Percentiles rank a stretch among this genome's conserved stretches.
phyloP scores from a whole-genome alignment of 208 protist genomes.

The Cochliopodium minus region DNA sequence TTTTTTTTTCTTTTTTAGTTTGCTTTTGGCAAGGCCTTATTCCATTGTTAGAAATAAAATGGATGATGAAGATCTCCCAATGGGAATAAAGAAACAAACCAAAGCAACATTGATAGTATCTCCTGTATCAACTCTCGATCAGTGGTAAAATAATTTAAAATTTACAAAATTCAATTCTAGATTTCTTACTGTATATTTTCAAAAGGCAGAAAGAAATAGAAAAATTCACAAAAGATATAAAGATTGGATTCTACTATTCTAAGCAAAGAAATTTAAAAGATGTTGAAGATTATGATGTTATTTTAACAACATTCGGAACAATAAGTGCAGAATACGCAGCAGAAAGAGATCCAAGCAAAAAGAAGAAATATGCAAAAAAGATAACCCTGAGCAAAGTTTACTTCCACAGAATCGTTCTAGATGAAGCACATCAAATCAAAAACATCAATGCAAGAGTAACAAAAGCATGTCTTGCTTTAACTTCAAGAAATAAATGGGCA shows the following conservation, averaged over 20 bases:
- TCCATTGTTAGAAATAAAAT: neutral
- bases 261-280: conserved; percentile 39
- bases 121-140: conserved; percentile 58
- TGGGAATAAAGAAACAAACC: no score
- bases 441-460: conserved; percentile 56
- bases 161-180: no score
- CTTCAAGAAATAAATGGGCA: conserved; percentile 40
- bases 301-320: conserved; percentile 58
- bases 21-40: neutral
- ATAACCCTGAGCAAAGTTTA: conserved; percentile 30
- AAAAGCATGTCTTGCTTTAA: neutral
- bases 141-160: no score
- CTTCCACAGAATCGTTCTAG: conserved; percentile 76
- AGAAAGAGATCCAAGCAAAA: conserved; percentile 22
- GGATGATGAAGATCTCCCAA: no score
- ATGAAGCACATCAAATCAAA: conserved; percentile 76
- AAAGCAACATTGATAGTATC: conserved; percentile 74
- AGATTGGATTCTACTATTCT: conserved; percentile 55
- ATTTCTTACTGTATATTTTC: no score
- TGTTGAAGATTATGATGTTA: conserved; percentile 68
- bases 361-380: conserved; percentile 22
- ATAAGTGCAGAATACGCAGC: conserved; percentile 19
- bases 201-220: conserved; percentile 61
- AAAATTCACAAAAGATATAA: conserved; percentile 37
- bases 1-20: no score